These are phyloP conservation scores for Passiflora organensis DNA, from an alignment of 345 rosid genomes.

Conservation along the genomic window DNA sequence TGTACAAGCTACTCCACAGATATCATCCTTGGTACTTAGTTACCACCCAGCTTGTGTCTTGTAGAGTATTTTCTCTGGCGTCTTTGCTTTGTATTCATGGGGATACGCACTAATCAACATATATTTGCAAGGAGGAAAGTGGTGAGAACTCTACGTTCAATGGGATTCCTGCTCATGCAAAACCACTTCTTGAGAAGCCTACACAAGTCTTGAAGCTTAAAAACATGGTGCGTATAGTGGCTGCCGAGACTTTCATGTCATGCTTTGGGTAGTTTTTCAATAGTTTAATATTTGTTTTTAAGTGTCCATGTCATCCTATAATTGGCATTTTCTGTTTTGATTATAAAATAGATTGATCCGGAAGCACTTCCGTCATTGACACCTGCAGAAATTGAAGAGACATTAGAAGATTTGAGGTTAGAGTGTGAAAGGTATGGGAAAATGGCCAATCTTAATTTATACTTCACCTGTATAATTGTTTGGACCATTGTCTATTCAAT, in stretches of 20 bases:
- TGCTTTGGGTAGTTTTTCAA: neutral
- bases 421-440: conserved; percentile 74
- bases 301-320: conserved; percentile 4
- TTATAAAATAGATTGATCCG: conserved; percentile 43
- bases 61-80: neutral
- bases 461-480: conserved; percentile 1
- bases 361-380: conserved; percentile 47
- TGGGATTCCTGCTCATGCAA: conserved; percentile 66
- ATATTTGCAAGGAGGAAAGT: conserved; percentile 36
- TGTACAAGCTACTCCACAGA: conserved; percentile 58
- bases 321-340: neutral
- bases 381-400: conserved; percentile 58
- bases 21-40: conserved; percentile 42
- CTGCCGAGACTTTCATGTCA: neutral
- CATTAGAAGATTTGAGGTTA: conserved; percentile 74
- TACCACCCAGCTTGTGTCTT: conserved; percentile 9
- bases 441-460: conserved; percentile 19
- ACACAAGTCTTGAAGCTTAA: conserved; percentile 68
- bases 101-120: conserved; percentile 25
- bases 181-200: conserved; percentile 77
- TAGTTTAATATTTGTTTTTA: conserved; percentile 7
- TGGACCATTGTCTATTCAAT: neutral
- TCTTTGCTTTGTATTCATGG: neutral
- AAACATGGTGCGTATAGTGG: conserved; percentile 59
- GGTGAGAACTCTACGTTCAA: conserved; percentile 37